Conservation (phyloP, 129 eudicot species). For the Tagetes erecta region DNA sequence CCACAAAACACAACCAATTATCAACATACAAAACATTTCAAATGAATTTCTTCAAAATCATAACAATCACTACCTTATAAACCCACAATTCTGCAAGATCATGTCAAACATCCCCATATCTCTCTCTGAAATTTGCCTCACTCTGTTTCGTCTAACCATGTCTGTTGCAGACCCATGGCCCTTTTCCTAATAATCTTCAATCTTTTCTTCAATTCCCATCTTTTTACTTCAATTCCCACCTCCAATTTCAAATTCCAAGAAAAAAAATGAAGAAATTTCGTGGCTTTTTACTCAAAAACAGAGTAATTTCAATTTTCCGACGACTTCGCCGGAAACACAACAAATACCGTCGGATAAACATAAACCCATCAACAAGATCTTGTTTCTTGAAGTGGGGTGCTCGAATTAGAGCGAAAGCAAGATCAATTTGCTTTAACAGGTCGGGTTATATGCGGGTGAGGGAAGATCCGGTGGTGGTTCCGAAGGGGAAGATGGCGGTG, state of each 20-base stretch:
- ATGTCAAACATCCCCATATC: slow-evolving; percentile 69
- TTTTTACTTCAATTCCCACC: not conserved
- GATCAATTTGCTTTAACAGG: slow-evolving; percentile 33
- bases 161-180: slow-evolving; percentile 86
- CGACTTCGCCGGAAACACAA: slow-evolving; percentile 33
- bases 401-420: slow-evolving; percentile 50
- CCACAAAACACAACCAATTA: slow-evolving; percentile 1
- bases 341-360: slow-evolving; percentile 33
- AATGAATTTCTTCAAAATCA: not conserved
- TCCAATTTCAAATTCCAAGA: not conserved
- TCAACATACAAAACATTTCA: slow-evolving; percentile 2
- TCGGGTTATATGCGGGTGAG: slow-evolving; percentile 38
- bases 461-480: slow-evolving; percentile 43
- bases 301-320: slow-evolving; percentile 51
- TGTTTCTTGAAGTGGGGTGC: slow-evolving; percentile 47
- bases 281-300: slow-evolving; percentile 59
- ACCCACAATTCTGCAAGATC: not conserved
- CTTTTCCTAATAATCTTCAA: slow-evolving; percentile 42
- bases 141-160: slow-evolving; percentile 60
- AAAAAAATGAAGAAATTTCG: slow-evolving; percentile 50
- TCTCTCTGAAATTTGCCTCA: slow-evolving; percentile 65
- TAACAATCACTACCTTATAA: not conserved
- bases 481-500: slow-evolving; percentile 82
- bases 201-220: slow-evolving; percentile 1
- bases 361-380: slow-evolving; percentile 27